A percentile compares a stretch with the other conserved stretches of the same genome.
phyloP scores from a whole-genome alignment of 768 basidiomycete species.

The Russula lepida region DNA sequence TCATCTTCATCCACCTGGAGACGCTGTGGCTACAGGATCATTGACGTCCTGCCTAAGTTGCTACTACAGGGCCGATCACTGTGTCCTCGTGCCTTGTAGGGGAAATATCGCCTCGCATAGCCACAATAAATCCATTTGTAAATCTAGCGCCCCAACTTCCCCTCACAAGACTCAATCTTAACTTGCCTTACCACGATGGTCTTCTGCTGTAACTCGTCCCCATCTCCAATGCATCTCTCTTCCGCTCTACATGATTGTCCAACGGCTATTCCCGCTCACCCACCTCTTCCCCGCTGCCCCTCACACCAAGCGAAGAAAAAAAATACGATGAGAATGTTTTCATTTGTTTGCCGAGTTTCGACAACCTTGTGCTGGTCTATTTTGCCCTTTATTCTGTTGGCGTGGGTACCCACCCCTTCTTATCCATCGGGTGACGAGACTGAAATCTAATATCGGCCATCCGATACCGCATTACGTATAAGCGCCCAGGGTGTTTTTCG shows the following conservation, averaged over 20 bases:
- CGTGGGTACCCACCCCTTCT: neutral
- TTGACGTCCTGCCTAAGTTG: neutral
- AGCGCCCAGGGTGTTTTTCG: neutral
- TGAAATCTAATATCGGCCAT: neutral
- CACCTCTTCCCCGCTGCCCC: neutral
- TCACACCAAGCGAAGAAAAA: neutral
- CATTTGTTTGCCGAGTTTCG: neutral
- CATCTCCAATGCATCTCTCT: neutral
- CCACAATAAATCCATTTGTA: neutral
- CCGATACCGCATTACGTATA: neutral
- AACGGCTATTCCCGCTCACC: constrained; percentile 4
- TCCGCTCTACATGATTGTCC: neutral
- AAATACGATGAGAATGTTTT: neutral
- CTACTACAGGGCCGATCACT: neutral
- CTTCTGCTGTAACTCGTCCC: neutral
- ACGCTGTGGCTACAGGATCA: neutral
- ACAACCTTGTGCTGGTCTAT: neutral
- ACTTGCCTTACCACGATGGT: neutral
- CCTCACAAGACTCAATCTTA: neutral
- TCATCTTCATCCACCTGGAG: neutral
- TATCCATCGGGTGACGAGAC: neutral
- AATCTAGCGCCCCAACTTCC: neutral
- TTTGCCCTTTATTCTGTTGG: neutral
- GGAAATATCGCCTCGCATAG: neutral
- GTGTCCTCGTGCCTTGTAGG: neutral